Base-by-base conservation (phyloP, 176 grass and related monocot species). In the Tuctoria greenei region DNA sequence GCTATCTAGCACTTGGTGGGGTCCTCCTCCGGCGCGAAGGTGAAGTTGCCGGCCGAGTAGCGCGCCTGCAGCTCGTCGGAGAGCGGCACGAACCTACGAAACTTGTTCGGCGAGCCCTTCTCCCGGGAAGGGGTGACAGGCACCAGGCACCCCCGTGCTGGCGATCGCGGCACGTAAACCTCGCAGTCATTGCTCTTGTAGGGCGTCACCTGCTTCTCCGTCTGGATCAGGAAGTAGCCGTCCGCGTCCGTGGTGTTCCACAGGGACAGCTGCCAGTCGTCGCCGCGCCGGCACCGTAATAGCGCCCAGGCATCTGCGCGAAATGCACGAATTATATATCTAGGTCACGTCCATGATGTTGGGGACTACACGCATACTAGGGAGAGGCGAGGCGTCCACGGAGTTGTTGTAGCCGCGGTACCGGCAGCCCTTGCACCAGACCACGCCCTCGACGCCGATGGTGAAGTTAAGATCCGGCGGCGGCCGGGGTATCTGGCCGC, bases 151-250 rank as follows among this genome's bases (percentile, higher is more conserved):
- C 56, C 55, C 3, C 45, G 51, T 38, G 57, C 50, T 31, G 85
- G 85, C 24, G 92, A 88, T 28, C 51, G 57, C 9, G 37, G 57
- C 43, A 91, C 71, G 39, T 82, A 91, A 24, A 91, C 75, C 64
- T 44, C 79, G 82, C 92, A 94, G 42, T 83, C 25, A 14, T 1
- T 55, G 85, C 82, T 88, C 5, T 71, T 81, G 92, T 91, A 94
- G 25, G 55, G 47, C 37, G 85, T 81, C 43, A 70, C 69, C 85
- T 80, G 66, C 77, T n/a, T 10, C 38, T 63, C 63, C 79, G 92
- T 94, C 82, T 86, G 66, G 72, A 88, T 73, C 82, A 78, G 49
- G 79, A 94, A 94, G 79, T 91, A 75, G 43, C 92, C 92, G 8
- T 20, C 24, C 38, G 65, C 45, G 85, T 91, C 66, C 73, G 88